Conservation (phyloP, 495 filamentous ascomycete genomes). For the Penicillium chermesinum region DNA sequence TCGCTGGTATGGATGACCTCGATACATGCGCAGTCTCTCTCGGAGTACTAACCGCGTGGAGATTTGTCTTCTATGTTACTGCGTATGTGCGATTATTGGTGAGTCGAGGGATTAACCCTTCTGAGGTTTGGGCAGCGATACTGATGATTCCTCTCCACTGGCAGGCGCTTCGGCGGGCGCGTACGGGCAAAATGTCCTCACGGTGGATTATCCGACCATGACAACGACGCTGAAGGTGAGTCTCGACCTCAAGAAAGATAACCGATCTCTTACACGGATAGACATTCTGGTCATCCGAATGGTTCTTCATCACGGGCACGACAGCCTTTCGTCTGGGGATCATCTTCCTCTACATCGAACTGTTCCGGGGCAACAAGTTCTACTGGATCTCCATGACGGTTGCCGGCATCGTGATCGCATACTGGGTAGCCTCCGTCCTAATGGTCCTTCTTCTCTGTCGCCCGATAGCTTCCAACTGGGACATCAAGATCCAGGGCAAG, state of each 20-base stretch:
- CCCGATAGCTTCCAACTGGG: slow-evolving; percentile 19
- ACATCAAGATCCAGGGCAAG: slow-evolving; percentile 7
- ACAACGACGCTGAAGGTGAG: background rate
- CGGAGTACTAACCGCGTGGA: background rate
- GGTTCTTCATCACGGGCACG: slow-evolving; percentile 1
- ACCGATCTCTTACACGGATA: too few species aligned
- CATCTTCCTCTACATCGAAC: background rate
- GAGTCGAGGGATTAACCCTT: too few species aligned
- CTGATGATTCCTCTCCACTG: background rate
- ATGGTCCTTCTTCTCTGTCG: slow-evolving; percentile 16
- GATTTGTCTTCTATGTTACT: background rate
- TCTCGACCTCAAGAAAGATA: too few species aligned
- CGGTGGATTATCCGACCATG: background rate
- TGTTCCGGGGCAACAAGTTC: background rate
- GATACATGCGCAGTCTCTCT: too few species aligned
- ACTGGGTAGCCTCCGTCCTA: slow-evolving; percentile 14
- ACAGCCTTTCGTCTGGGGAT: slow-evolving; percentile 3
- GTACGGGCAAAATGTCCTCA: background rate
- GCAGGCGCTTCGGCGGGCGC: background rate
- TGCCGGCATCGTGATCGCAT: slow-evolving; percentile 10
- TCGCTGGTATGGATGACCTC: background rate
- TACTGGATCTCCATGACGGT: background rate
- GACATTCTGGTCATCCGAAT: slow-evolving; percentile 6
- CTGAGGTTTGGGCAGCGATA: background rate
- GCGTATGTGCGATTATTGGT: background rate